Percentiles rank a stretch among this genome's conserved stretches.
Evolutionary conservation across 2,329 filamentous ascomycete genomes (phyloP).

Genomic region (Penicillium sp.): DNA sequence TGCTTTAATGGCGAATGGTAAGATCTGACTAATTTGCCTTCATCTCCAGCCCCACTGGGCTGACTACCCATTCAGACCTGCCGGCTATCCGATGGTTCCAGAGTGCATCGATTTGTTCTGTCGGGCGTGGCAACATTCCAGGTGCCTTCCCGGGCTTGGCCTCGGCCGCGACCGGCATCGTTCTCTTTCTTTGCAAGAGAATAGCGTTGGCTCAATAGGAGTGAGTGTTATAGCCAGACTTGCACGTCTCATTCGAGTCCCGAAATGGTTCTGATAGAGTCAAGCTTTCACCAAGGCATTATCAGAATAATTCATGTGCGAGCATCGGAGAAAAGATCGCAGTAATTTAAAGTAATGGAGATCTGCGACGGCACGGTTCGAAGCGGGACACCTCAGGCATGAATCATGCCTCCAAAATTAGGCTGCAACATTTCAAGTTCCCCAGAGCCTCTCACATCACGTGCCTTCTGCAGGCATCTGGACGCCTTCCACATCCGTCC

Average conservation of each 20-base stretch:
- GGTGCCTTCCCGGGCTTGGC: too few relatives aligned
- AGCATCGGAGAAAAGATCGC: neutral
- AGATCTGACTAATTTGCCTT: neutral
- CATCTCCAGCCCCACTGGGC: neutral
- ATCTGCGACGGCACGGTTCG: neutral
- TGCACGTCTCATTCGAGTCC: too few relatives aligned
- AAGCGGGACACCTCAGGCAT: neutral
- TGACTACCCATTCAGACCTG: neutral
- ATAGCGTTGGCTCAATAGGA: too few relatives aligned
- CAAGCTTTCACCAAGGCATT: too few relatives aligned
- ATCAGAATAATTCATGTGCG: too few relatives aligned
- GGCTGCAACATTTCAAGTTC: neutral
- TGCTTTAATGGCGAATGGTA: neutral
- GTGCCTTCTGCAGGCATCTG: neutral
- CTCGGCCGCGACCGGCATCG: too few relatives aligned
- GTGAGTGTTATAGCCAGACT: too few relatives aligned
- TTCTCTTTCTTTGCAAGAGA: too few relatives aligned
- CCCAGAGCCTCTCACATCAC: neutral
- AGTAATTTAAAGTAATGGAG: neutral
- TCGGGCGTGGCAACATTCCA: too few relatives aligned
- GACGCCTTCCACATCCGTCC: neutral
- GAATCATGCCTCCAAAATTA: neutral
- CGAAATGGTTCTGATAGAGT: too few relatives aligned
- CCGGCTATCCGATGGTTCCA: neutral
- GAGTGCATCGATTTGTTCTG: too few relatives aligned